Evolutionary conservation across 129 eudicot species (phyloP).

Genomic region (Artemisia tridentata): DNA sequence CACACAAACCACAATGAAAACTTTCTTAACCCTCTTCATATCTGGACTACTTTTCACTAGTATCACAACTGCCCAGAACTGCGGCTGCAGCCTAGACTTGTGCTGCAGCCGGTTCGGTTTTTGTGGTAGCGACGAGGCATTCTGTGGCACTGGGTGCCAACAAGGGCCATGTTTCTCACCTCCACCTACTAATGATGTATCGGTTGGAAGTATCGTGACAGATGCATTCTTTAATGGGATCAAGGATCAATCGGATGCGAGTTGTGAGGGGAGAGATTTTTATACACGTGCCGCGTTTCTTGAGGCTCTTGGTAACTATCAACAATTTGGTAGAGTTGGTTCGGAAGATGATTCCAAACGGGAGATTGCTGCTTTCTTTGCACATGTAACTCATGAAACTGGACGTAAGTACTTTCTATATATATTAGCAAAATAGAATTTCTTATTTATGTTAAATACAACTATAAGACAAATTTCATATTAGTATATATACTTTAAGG

Average conservation of each 20-base stretch:
- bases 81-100: constrained; percentile 35
- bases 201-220: constrained; percentile 38
- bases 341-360: constrained; percentile 40
- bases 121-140: constrained; percentile 26
- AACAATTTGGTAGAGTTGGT: constrained; percentile 40
- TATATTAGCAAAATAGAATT: background rate
- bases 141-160: constrained; percentile 36
- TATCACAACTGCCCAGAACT: constrained; percentile 28
- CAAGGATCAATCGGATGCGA: constrained; percentile 12
- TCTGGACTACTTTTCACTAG: constrained; percentile 16
- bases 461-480: too few species aligned
- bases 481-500: too few species aligned
- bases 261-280: constrained; percentile 35
- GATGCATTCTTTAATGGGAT: constrained; percentile 42
- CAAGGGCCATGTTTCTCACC: constrained; percentile 29
- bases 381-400: constrained; percentile 51
- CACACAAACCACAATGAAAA: constrained; percentile 25
- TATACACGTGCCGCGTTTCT: constrained; percentile 30
- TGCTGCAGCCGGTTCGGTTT: constrained; percentile 30
- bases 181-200: constrained; percentile 13
- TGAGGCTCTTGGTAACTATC: constrained; percentile 23
- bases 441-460: too few species aligned
- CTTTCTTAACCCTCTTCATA: constrained; percentile 5
- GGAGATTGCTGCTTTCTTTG: constrained; percentile 52
- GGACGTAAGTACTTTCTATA: constrained; percentile 31